phyloP scores from a whole-genome alignment of 139 green algal genomes.

The Chlamydomonas sphaeroides region DNA sequence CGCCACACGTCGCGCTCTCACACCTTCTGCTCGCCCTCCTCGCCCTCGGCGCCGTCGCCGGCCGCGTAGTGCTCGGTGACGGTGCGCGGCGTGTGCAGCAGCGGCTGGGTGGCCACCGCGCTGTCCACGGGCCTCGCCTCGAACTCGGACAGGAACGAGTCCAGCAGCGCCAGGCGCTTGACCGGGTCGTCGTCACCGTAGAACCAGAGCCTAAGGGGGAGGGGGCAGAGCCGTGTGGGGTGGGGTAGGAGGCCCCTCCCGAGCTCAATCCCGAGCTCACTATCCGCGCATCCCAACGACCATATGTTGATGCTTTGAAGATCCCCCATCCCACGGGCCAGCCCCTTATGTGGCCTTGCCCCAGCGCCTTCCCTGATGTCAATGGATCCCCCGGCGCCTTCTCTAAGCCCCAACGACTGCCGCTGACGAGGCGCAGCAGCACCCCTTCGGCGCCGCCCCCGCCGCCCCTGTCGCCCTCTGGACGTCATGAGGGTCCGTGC shows the following conservation, averaged over 20 bases:
- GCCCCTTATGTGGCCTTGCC: no score
- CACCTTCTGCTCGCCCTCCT: constrained; percentile 62
- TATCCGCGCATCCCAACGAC: background rate
- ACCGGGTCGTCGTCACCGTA: constrained; percentile 94
- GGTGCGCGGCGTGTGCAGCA: constrained; percentile 49
- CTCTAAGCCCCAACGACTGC: no score
- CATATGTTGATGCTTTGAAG: no score
- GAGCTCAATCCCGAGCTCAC: background rate
- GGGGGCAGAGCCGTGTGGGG: background rate
- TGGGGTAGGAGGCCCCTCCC: background rate
- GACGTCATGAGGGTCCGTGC: background rate
- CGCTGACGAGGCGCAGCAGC: no score
- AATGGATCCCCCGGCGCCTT: no score
- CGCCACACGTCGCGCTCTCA: background rate
- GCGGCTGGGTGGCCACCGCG: constrained; percentile 78
- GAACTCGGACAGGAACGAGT: constrained; percentile 85
- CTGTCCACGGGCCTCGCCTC: constrained; percentile 78
- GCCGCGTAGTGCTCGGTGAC: constrained; percentile 69
- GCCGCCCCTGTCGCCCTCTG: no score
- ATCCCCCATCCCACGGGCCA: no score
- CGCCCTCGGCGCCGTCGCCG: constrained; percentile 74
- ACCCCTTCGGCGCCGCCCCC: no score
- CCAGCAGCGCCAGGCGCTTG: constrained; percentile 87
- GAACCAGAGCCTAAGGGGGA: constrained; percentile 91
- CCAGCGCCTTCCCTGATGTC: no score